phyloP scores from a whole-genome alignment of 2,329 filamentous ascomycete species.

The Trichocomaceae sp. region DNA sequence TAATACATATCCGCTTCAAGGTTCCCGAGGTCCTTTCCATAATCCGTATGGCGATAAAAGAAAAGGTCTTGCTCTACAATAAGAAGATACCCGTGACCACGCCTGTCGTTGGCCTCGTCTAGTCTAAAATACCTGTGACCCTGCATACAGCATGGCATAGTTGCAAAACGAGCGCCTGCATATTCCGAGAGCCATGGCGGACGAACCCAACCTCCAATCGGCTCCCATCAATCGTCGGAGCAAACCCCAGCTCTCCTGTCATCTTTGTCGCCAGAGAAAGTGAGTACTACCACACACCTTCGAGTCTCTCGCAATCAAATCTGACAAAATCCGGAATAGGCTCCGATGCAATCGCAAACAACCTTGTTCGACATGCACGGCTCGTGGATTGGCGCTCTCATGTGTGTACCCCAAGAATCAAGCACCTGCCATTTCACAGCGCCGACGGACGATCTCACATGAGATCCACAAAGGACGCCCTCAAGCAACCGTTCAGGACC shows the following conservation, averaged over 20 bases:
- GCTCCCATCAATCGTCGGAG: slow-evolving; percentile 17
- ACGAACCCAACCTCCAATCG: neutral
- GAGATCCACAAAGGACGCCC: no score
- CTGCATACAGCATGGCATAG: no score
- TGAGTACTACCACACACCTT: slow-evolving; percentile 20
- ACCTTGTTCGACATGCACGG: slow-evolving; percentile 23
- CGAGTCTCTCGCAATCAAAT: slow-evolving; percentile 12
- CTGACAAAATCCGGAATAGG: slow-evolving; percentile 18
- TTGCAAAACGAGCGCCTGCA: neutral
- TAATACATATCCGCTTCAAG: no score
- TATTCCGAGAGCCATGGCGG: neutral
- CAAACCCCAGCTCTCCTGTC: slow-evolving; percentile 26
- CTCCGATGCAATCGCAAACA: slow-evolving; percentile 25
- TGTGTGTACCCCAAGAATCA: no score
- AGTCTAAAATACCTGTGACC: no score
- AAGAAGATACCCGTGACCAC: no score
- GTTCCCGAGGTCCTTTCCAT: no score
- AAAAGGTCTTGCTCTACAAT: no score
- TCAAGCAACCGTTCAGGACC: slow-evolving; percentile 44
- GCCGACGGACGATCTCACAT: no score
- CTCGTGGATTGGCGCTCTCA: slow-evolving; percentile 14
- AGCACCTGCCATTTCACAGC: no score
- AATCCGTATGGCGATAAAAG: no score
- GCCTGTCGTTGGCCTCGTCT: no score
- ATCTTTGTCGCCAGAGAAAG: slow-evolving; percentile 24